These are phyloP conservation scores for Straminergon stramineum DNA, from an alignment of 225 moss, liverwort and hornwort species.

Conservation along the genomic window DNA sequence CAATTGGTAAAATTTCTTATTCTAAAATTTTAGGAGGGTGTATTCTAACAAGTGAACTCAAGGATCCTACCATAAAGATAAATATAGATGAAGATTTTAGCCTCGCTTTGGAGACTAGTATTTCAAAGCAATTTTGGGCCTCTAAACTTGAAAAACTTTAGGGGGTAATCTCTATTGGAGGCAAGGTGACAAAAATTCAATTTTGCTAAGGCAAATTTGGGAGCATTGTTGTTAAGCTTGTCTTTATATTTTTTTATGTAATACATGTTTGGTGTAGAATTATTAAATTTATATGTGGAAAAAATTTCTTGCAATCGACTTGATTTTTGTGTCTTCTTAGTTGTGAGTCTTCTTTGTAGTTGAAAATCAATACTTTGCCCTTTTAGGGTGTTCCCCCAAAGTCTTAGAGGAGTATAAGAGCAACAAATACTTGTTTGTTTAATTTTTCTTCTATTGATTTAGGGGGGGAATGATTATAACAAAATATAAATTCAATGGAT, in stretches of 20 bases:
- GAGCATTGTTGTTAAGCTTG: background rate
- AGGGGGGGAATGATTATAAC: rapidly evolving
- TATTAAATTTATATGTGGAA: background rate
- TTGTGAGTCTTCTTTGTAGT: too few relatives aligned
- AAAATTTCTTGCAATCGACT: background rate
- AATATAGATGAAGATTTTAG: too few relatives aligned
- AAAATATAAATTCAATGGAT: background rate
- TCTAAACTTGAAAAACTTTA: too few relatives aligned
- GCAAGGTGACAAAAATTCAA: background rate
- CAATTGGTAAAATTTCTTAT: too few relatives aligned
- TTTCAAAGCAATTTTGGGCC: too few relatives aligned
- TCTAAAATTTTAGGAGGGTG: too few relatives aligned
- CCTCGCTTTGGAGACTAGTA: too few relatives aligned
- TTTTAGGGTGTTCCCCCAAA: rapidly evolving
- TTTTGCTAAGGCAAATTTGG: background rate
- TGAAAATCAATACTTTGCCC: background rate
- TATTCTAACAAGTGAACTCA: too few relatives aligned
- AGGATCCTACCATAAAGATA: too few relatives aligned
- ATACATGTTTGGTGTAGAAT: background rate
- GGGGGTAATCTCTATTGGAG: background rate
- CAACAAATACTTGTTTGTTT: background rate
- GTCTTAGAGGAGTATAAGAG: too few relatives aligned
- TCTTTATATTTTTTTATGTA: background rate
- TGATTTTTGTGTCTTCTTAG: background rate
- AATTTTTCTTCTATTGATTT: background rate